phyloP scores from a whole-genome alignment of 495 filamentous ascomycete species.

The Neurospora sp. region DNA sequence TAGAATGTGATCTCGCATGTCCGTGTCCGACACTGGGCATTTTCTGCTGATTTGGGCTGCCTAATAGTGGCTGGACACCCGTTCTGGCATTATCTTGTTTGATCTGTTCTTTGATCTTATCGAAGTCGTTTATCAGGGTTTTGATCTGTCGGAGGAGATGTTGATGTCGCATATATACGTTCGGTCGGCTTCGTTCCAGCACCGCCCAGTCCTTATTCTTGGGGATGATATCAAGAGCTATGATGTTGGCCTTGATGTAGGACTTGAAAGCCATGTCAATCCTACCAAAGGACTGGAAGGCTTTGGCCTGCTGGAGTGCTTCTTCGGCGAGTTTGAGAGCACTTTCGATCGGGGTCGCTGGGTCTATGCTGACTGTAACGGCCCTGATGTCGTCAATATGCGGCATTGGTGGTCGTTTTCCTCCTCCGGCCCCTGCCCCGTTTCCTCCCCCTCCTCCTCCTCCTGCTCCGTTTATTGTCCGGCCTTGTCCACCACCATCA shows the following conservation, averaged over 20 bases:
- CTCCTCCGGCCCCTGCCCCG: slow-evolving; percentile 3
- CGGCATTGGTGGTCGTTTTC: slow-evolving; percentile 39
- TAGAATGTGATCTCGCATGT: not conserved
- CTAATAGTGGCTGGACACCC: slow-evolving; percentile 32
- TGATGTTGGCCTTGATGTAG: slow-evolving; percentile 69
- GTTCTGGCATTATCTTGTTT: slow-evolving; percentile 52
- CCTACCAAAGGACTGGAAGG: slow-evolving; percentile 40
- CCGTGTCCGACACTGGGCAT: not conserved
- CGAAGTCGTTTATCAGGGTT: slow-evolving; percentile 35
- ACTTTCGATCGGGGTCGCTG: slow-evolving; percentile 35
- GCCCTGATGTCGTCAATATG: slow-evolving; percentile 67
- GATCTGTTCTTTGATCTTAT: slow-evolving; percentile 55
- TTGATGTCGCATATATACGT: slow-evolving; percentile 31
- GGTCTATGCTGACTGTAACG: slow-evolving; percentile 32
- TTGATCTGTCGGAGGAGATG: slow-evolving; percentile 29
- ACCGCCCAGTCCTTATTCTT: slow-evolving; percentile 30
- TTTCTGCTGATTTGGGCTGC: not conserved
- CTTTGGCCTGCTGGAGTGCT: slow-evolving; percentile 41
- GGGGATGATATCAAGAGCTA: slow-evolving; percentile 55
- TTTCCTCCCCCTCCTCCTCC: not conserved
- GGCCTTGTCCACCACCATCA: not conserved
- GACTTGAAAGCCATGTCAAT: slow-evolving; percentile 48
- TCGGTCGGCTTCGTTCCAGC: slow-evolving; percentile 13
- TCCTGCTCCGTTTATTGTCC: not conserved
- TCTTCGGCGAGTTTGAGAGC: slow-evolving; percentile 41